Base-by-base conservation (phyloP, 1,284 basidiomycete genomes). In the Puccinia hordei region DNA sequence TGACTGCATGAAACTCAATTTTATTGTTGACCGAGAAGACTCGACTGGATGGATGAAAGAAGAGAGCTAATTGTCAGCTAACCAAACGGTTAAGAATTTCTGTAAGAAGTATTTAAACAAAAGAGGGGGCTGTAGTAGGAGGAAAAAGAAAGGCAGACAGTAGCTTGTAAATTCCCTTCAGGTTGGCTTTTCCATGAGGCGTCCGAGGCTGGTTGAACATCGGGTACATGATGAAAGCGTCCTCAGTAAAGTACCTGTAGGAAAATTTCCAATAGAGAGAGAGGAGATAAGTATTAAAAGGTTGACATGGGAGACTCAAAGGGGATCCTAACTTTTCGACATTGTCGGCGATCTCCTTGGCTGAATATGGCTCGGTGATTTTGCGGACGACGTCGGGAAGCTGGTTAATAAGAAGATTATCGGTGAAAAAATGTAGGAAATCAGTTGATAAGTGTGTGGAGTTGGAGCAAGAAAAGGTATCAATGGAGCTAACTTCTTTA, bases 121-220 rank as follows among this genome's bases (percentile, higher is more conserved):
- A 12, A 41, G 22, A 55, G 2, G 3, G 19, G 53, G n/a, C 22
- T 9, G 53, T 8, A 19, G 17, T 19, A 19, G 53, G 24, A n/a
- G 38, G 38, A 55, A 55, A n/a, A 27, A 2, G 19, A 10, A 24
- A n/a, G 17, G 22, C 69, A 72, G 44, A 71, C 51, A 78, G 38
- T 44, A 44, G 33, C 44, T 71, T 80, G 27, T 80, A 80, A 13
- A 80, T 80, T 0, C 77, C 77, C 49, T 80, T 80, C 57, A 80
- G 22, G 22, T 73, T 49, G 1, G 35, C 57, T 80, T 46, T 72
- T 13, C 77, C 77, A 24, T 73, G 68, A 9, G 38, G 24, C 1
- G 55, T 61, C 13, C 35, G 33, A 17, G 77, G 77, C 59, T 72
- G 69, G 57, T 71, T 80, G 41, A 80, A 44, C n/a, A 73, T 27